These are phyloP conservation scores for Thelonectria rubi DNA, from an alignment of 2,329 filamentous ascomycete species.

Conservation along the genomic window DNA sequence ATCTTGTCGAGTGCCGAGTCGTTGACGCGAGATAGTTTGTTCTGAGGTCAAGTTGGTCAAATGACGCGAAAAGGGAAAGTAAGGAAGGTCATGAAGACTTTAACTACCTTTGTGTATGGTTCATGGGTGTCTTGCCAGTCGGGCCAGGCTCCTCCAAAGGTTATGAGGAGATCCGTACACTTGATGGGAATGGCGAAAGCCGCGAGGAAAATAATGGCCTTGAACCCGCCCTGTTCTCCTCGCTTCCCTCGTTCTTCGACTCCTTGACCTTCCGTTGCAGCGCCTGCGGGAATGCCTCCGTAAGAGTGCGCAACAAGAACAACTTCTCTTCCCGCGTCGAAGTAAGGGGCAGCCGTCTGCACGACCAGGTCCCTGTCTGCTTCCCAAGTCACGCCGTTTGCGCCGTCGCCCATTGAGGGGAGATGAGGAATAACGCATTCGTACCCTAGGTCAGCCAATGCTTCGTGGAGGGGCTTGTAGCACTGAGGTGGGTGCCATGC, in stretches of 20 bases:
- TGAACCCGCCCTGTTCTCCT: neutral
- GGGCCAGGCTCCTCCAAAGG: neutral
- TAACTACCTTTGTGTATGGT: neutral
- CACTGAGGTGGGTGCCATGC: constrained; percentile 28
- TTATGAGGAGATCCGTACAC: neutral
- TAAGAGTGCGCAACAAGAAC: neutral
- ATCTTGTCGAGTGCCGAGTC: neutral
- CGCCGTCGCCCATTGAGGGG: constrained; percentile 8
- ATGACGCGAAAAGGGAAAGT: neutral
- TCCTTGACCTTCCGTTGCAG: neutral
- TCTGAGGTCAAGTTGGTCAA: neutral
- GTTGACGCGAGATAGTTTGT: neutral
- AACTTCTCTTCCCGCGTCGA: neutral
- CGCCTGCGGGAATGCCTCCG: neutral
- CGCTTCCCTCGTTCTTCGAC: neutral
- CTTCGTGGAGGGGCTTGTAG: constrained; percentile 13
- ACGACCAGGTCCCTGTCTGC: constrained; percentile 17
- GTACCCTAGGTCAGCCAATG: neutral
- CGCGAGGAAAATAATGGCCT: neutral
- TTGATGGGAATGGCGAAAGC: neutral
- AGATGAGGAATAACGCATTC: constrained; percentile 5
- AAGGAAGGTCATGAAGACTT: neutral
- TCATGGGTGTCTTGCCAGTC: neutral
- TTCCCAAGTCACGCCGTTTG: constrained; percentile 22
- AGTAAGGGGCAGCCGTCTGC: neutral